Evolutionary conservation across 306 rosid species (phyloP), one percentile per base, ranked within the genome.

Genomic region (Castanopsis chinensis): DNA sequence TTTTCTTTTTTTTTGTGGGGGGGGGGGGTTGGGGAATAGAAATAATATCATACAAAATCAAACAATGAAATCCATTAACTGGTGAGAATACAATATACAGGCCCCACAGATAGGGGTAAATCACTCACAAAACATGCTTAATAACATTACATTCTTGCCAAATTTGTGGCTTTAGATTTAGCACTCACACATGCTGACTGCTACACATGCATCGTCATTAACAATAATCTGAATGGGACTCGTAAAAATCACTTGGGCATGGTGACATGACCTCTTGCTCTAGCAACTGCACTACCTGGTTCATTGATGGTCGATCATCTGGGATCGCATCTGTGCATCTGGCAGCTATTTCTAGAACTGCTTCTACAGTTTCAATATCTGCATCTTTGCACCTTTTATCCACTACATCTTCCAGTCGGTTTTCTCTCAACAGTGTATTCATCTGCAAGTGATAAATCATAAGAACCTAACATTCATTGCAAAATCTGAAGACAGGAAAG

Each of bases 251-350:
- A 28, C 90, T 96, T 6, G 97, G 93, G 71, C 88, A 90, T 18
- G 99, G 97, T 67, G 98, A 90, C 94, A 88, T 87, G 13, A 89
- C 89, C 84, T 96, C 97, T 80, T 87, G 97, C 82, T 96, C 98
- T 54, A 96, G 82, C 84, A 89, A 71, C 89, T 96, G 99, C 69
- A 90, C 28, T 8, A 96, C 98, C 65, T 96, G 90, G 61, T 81
- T 90, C 99, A 96, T 96, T 1, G 89, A 58, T 59, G 99, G 99
- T 74, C 99, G 92, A n/a, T 85, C 89, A 5, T 92, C 93, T 0
- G 97, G 98, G 73, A 83, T 96, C 27, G 90, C 93, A 82, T 93
- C 94, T 0, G 99, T 96, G 81, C 99, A 96, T 80, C 88, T 90
- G 19, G 90, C 92, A 0, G 99, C 99, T 19, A 91, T 79, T 78